Evolutionary conservation across 371 early-diverging fungal species (phyloP).

Genomic region (Apophysomyces ossiformis): DNA sequence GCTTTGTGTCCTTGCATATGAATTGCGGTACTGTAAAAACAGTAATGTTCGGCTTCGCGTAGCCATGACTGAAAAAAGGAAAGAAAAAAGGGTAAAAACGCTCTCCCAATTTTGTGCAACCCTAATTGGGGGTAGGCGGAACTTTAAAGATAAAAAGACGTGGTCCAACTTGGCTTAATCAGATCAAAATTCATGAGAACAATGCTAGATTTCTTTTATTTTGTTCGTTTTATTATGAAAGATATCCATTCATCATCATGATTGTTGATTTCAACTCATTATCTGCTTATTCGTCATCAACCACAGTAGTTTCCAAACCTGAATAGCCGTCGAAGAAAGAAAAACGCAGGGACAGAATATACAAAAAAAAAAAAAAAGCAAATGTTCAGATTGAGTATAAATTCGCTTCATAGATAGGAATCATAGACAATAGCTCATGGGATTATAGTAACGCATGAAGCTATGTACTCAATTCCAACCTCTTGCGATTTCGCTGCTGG

Average conservation of each 20-base stretch:
- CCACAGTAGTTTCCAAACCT: conserved; percentile 27
- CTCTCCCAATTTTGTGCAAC: neutral
- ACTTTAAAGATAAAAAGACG: neutral
- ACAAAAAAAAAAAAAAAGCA: neutral
- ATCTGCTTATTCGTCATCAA: conserved; percentile 20
- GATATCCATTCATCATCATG: too few species aligned
- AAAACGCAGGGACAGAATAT: neutral
- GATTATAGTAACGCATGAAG: neutral
- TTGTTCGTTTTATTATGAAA: too few species aligned
- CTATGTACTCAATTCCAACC: conserved; percentile 15
- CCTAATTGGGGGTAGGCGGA: neutral
- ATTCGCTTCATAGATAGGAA: conserved; percentile 25
- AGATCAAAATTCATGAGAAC: neutral
- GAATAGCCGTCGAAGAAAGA: neutral
- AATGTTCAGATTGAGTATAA: neutral
- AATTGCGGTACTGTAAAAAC: conserved; percentile 92
- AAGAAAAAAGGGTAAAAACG: conserved; percentile 9
- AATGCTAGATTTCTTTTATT: neutral
- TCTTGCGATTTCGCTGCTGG: conserved; percentile 24
- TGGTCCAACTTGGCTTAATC: too few species aligned
- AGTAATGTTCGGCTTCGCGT: conserved; percentile 90
- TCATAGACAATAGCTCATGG: too few species aligned
- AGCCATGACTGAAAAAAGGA: conserved; percentile 60
- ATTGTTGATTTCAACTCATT: too few species aligned
- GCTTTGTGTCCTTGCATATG: conserved; percentile 73